Evolutionary conservation across 2,329 filamentous ascomycete species (phyloP), one percentile per base, ranked within the genome.

Genomic region (Daldinia eschscholtzii): DNA sequence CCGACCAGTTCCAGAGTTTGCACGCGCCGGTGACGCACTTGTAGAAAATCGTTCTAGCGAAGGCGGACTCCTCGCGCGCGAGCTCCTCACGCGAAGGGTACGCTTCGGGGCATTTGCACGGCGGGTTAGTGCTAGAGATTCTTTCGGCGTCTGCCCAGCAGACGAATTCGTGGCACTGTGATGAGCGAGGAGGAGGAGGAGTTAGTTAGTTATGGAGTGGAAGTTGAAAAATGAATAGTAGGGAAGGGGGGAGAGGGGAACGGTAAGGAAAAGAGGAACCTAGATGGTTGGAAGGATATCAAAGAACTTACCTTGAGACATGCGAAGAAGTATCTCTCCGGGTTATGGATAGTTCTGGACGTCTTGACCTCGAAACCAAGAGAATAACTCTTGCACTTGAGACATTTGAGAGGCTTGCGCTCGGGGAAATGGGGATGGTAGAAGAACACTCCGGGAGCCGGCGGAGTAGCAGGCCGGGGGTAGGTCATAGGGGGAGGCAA

Each of bases 11-110:
- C 15, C 10, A 57, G 20, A 67, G 69, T 0, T 10, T 1, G 30
- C 70, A 72, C 3, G 26, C 28, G 53, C 69, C 48, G 10, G 68
- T 72, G 15, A 66, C 70, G 59, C 70, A 72, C 57, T 68, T 71
- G 37, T 69, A 71, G 28, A 46, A 72, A 1, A 67, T 15, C 10
- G 26, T 57, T n/a, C 65, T 23, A 18, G 61, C 53, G 20, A 26
- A 23, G 1, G 0, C 0, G 2, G 55, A 26, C 10, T 1, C 4
- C 3, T 65, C 61, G n/a, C 52, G 46, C 7, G 68, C 55, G 9
- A 72, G 42, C 44, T 68, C 61, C 53, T 66, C 61, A 46, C 70
- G 70, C 59, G 70, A 37, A 4, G 57, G 33, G 23, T 59, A 15
- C 2, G 61, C 33, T 7, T 9, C 30, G 6, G 30, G 61, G 65